These are phyloP conservation scores for Pezicula carpinea DNA, from an alignment of 2,329 filamentous ascomycete genomes.

Conservation along the genomic window DNA sequence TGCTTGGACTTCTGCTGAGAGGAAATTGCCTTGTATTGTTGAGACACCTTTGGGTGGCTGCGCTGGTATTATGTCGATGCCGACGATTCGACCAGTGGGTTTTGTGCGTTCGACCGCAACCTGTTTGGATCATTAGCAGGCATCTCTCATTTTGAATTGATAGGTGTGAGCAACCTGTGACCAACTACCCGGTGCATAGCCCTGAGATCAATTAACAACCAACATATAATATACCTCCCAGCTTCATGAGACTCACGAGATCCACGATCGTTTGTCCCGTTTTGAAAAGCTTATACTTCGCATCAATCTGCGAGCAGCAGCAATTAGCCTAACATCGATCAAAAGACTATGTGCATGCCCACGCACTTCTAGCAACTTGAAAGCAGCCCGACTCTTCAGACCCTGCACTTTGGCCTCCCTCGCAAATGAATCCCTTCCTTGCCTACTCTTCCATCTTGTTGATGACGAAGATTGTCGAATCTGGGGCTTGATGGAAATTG, in stretches of 20 bases:
- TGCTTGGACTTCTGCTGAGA: slow-evolving; percentile 67
- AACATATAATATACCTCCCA: not conserved
- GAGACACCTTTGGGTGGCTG: slow-evolving; percentile 89
- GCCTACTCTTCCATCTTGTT: slow-evolving; percentile 77
- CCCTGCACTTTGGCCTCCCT: slow-evolving; percentile 72
- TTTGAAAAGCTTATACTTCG: slow-evolving; percentile 74
- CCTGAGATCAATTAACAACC: slow-evolving; percentile 37
- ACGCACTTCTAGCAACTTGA: slow-evolving; percentile 79
- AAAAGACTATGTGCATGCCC: not conserved
- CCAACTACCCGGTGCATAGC: slow-evolving; percentile 74
- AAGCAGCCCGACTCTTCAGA: slow-evolving; percentile 86
- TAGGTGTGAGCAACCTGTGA: slow-evolving; percentile 48
- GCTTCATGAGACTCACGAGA: slow-evolving; percentile 52
- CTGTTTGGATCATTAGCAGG: too few species aligned
- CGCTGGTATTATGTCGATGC: slow-evolving; percentile 90
- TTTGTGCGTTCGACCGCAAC: slow-evolving; percentile 76
- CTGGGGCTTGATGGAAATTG: slow-evolving; percentile 1
- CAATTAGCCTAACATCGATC: slow-evolving; percentile 3
- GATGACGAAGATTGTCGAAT: slow-evolving; percentile 48
- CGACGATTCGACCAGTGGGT: slow-evolving; percentile 75
- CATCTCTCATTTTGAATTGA: too few species aligned
- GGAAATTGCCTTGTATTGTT: slow-evolving; percentile 91
- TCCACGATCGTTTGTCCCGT: slow-evolving; percentile 84
- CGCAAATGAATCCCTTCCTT: slow-evolving; percentile 67
- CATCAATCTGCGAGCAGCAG: slow-evolving; percentile 60